phyloP scores from a whole-genome alignment of 495 filamentous ascomycete species.

The Mytilinidion resinicola region DNA sequence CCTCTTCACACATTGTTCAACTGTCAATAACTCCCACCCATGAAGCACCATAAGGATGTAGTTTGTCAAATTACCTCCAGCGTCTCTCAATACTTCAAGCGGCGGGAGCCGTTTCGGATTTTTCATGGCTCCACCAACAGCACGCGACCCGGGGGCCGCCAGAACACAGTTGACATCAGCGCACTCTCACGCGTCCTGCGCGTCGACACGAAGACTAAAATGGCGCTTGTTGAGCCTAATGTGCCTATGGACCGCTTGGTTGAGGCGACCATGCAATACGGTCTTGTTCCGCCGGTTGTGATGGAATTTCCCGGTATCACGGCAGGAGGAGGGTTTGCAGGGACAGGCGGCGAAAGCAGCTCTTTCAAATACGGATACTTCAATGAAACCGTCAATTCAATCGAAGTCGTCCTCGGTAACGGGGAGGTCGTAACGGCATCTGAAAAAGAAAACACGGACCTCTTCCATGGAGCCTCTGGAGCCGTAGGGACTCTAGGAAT shows the following conservation, averaged over 20 bases:
- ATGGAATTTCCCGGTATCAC: conserved; percentile 64
- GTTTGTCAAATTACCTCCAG: conserved; percentile 43
- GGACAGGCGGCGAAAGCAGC: conserved; percentile 54
- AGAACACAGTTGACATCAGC: conserved; percentile 51
- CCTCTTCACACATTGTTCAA: no score
- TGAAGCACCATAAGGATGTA: conserved; percentile 42
- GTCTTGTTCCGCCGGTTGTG: conserved; percentile 52
- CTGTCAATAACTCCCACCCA: conserved; percentile 10
- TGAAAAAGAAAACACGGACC: conserved; percentile 38
- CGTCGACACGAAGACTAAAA: conserved; percentile 36
- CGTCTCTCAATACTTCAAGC: conserved; percentile 51
- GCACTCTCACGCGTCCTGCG: conserved; percentile 30
- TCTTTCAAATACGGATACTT: conserved; percentile 57
- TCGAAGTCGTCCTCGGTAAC: conserved; percentile 56
- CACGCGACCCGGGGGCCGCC: conserved; percentile 48
- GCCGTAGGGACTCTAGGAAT: conserved; percentile 53
- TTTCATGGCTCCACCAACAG: conserved; percentile 73
- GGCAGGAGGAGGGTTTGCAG: conserved; percentile 56
- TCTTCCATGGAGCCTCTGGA: conserved; percentile 51
- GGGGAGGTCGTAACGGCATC: conserved; percentile 45
- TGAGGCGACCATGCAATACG: conserved; percentile 45
- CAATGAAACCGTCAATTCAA: conserved; percentile 45
- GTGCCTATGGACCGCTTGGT: conserved; percentile 60
- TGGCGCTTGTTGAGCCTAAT: conserved; percentile 55
- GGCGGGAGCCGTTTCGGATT: conserved; percentile 62